These are phyloP conservation scores for Alopecurus myosuroides DNA, from an alignment of 176 grass and related monocot genomes.

Conservation along the genomic window DNA sequence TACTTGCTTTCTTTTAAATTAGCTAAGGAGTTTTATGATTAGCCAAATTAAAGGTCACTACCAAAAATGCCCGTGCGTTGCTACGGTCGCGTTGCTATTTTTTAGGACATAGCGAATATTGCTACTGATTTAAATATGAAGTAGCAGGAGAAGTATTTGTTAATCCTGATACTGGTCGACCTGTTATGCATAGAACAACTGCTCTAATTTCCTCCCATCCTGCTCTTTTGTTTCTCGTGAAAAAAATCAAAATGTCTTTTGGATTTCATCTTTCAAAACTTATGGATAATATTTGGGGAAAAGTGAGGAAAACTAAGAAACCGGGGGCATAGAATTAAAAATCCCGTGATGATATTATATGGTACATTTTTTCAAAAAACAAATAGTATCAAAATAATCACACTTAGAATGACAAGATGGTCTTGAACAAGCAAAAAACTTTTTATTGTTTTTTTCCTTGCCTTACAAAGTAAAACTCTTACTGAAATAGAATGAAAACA, in stretches of 20 bases:
- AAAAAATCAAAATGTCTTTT: slow-evolving; percentile 56
- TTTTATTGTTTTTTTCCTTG: not conserved
- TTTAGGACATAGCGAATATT: not conserved
- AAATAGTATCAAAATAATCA: slow-evolving; percentile 43
- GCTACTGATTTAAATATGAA: not conserved
- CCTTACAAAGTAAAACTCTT: not conserved
- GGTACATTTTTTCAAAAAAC: slow-evolving; percentile 60
- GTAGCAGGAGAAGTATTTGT: not conserved
- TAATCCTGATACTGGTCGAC: not conserved
- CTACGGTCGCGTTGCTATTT: too few relatives aligned
- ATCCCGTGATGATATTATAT: too few relatives aligned
- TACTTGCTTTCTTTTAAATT: too few relatives aligned
- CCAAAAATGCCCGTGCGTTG: not conserved
- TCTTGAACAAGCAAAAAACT: slow-evolving; percentile 32
- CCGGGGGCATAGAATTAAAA: too few relatives aligned
- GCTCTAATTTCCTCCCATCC: slow-evolving; percentile 60
- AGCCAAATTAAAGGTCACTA: too few relatives aligned
- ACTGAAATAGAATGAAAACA: not conserved
- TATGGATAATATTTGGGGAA: slow-evolving; percentile 54
- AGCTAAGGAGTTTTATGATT: too few relatives aligned
- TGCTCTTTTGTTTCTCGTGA: slow-evolving; percentile 17
- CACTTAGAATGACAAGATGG: slow-evolving; percentile 46
- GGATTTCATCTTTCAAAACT: slow-evolving; percentile 48
- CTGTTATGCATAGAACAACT: slow-evolving; percentile 66
- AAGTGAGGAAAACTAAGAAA: too few relatives aligned